These are phyloP conservation scores for Rhododendron mucronatum DNA, from an alignment of 148 eudicot species.

Conservation along the genomic window DNA sequence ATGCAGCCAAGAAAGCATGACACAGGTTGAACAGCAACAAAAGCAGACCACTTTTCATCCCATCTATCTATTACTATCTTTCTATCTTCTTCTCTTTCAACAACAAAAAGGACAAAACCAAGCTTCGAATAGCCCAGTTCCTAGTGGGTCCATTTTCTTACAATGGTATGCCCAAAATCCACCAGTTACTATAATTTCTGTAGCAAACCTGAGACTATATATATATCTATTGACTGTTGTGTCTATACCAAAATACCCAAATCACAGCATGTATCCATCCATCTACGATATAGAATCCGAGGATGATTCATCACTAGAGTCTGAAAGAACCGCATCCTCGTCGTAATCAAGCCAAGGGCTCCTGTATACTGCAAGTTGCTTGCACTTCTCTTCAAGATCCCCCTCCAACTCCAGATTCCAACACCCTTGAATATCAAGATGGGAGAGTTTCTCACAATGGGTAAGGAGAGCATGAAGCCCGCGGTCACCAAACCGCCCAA, in stretches of 20 bases:
- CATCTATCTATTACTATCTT: not conserved
- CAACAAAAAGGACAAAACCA: not conserved
- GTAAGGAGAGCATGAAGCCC: conserved; percentile 15
- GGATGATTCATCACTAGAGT: not conserved
- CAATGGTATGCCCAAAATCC: not conserved
- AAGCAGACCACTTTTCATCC: not conserved
- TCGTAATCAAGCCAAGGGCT: conserved; percentile 17
- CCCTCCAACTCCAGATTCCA: conserved; percentile 16
- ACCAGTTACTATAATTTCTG: not conserved
- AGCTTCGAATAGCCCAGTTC: not conserved
- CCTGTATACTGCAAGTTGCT: not conserved
- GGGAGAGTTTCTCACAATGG: conserved; percentile 15
- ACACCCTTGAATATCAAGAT: conserved; percentile 23
- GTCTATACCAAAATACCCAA: not conserved
- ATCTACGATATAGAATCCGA: not conserved
- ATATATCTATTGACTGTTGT: not conserved
- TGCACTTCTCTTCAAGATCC: conserved; percentile 6
- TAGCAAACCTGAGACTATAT: not conserved
- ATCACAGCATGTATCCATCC: not conserved
- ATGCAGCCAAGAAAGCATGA: not conserved
- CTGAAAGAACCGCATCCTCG: not conserved
- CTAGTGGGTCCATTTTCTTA: not conserved
- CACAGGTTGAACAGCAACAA: not conserved
- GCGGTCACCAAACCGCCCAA: conserved; percentile 14
- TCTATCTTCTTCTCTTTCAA: not conserved